phyloP scores from a whole-genome alignment of 202 grass and related monocot species.

The Saccharum hybrid region DNA sequence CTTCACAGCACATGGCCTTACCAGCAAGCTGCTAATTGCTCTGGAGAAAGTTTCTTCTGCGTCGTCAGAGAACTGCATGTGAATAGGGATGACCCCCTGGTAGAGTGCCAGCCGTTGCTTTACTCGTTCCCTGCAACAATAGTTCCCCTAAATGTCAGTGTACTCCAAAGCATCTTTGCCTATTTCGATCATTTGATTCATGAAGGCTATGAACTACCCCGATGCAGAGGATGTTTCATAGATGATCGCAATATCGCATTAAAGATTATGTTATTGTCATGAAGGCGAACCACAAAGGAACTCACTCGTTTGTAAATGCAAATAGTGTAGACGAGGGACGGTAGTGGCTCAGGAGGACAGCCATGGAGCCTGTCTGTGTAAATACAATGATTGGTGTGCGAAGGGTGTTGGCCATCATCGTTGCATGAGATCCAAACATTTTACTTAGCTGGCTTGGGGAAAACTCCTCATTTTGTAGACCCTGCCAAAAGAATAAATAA shows the following conservation, averaged over 20 bases:
- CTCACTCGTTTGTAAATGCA: constrained; percentile 95
- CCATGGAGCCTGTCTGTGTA: constrained; percentile 97
- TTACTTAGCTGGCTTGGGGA: constrained; percentile 73
- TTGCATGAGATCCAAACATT: constrained; percentile 95
- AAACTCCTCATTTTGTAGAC: constrained; percentile 50
- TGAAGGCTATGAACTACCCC: neutral
- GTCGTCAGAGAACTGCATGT: constrained; percentile 91
- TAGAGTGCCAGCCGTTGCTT: constrained; percentile 89
- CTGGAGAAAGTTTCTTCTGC: constrained; percentile 95
- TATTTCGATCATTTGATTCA: neutral
- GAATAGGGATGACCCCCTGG: constrained; percentile 85
- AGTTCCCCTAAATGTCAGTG: constrained; percentile 24
- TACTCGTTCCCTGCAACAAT: constrained; percentile 69
- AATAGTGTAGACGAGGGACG: constrained; percentile 82
- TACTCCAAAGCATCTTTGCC: constrained; percentile 43
- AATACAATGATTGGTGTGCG: constrained; percentile 89
- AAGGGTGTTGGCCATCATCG: constrained; percentile 88
- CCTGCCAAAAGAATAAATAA: constrained; percentile 54
- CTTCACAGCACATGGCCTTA: constrained; percentile 40
- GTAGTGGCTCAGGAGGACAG: constrained; percentile 90
- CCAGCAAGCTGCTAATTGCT: constrained; percentile 79
- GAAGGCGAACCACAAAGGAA: constrained; percentile 29
- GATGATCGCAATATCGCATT: neutral
- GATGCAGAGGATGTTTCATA: constrained; percentile 20
- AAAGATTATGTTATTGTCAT: constrained; percentile 1